Base-by-base conservation (phyloP, 768 basidiomycete species). In the Mycena epipterygia region DNA sequence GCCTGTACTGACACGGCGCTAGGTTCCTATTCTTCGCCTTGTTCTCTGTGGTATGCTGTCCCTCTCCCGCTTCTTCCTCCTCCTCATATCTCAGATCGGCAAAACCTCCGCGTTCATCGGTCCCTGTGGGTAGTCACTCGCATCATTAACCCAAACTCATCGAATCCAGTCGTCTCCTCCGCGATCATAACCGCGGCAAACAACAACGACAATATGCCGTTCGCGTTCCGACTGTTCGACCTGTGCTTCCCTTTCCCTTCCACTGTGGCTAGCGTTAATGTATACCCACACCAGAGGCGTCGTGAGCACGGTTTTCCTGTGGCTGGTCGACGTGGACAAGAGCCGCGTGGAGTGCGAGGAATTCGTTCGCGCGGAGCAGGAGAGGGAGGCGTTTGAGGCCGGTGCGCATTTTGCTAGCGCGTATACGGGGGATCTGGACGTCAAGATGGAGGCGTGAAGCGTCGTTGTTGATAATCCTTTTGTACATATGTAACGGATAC, bases 61-160 rank as follows among this genome's bases (percentile, higher is more conserved):
- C 37, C 29, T 16, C 16, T 42, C 21, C 0, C 29, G 46, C 14
- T 67, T 13, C 41, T 35, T 48, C 14, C 42, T 8, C 16, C 30
- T 12, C 5, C 11, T 39, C 5, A 0, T 1, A 19, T 37, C 27
- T 7, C 41, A 91, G 89, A 81, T 92, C 46, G 91, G 92, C 17
- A 93, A 93, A 79, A 92, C 91, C 9, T 92, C 91, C 42, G 90
- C 91, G 21, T 92, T 93, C 78, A 92, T 93, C 67, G 92, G 92
- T 0, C 91, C 92, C 3, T 86, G 71, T 72, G 33, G 19, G 65
- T 56, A 1, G 6, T 37, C 27, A 14, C 17, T 12, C n/a, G 9
- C 12, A 1, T 44, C 14, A 27, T 32, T 13, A 16, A 30, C 14
- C 21, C 14, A 1, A 33, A 5, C 19, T 52, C 2, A 25, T 13